Percentiles rank a stretch among this genome's conserved stretches.
Conservation (phyloP, 495 filamentous ascomycete species). For the Xylaria longipes region DNA sequence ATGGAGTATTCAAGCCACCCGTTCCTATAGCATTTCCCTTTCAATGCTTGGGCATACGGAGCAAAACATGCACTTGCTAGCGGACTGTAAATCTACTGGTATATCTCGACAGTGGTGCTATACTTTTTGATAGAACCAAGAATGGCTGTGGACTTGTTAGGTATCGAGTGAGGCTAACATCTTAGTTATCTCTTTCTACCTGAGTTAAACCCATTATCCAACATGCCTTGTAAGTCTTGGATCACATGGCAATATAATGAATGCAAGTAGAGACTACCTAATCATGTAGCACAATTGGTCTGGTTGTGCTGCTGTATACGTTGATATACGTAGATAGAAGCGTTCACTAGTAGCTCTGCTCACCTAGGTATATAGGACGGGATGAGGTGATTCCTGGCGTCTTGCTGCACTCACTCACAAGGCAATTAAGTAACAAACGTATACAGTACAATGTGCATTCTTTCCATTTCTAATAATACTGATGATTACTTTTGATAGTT, state of each 20-base stretch:
- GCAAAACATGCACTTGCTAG: not conserved
- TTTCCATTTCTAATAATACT: not conserved
- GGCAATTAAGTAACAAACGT: not conserved
- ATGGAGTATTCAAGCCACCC: not conserved
- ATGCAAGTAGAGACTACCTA: not conserved
- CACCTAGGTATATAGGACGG: not conserved
- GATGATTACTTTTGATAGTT: not conserved
- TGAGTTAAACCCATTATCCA: not conserved
- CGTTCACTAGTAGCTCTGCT: not conserved
- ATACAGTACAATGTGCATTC: not conserved
- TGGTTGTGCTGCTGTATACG: not conserved
- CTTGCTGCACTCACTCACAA: not conserved
- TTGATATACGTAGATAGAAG: not conserved
- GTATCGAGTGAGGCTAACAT: not conserved
- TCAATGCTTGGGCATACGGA: not conserved
- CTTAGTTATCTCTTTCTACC: not conserved
- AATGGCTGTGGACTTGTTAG: not conserved
- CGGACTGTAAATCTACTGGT: not conserved
- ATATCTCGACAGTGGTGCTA: not conserved
- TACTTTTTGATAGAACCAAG: not conserved
- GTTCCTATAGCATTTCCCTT: not conserved
- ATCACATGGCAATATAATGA: not conserved
- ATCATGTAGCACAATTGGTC: not conserved
- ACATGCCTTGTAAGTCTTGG: not conserved
- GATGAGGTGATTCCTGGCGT: not conserved